A percentile compares a stretch with the other conserved stretches of the same genome.
phyloP scores from a whole-genome alignment of 179 eudicot genomes.

The Nepenthes alata region DNA sequence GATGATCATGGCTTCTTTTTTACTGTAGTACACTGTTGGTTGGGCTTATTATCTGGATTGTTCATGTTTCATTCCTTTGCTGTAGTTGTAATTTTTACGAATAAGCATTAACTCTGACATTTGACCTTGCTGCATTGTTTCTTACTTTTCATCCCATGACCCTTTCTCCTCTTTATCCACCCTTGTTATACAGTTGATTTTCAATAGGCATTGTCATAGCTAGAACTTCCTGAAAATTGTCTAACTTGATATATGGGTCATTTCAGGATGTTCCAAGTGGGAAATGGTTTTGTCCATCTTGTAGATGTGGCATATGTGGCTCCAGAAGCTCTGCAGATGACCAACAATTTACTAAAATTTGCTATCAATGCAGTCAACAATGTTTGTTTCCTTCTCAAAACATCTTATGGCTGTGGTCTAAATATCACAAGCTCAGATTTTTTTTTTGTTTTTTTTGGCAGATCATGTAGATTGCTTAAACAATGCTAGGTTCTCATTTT shows the following conservation, averaged over 20 bases:
- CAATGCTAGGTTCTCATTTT: constrained; percentile 14
- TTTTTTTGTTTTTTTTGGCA: constrained; percentile 7
- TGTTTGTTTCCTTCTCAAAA: constrained; percentile 19
- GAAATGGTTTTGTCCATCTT: constrained; percentile 31
- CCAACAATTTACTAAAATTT: constrained; percentile 19
- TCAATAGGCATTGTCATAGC: no score
- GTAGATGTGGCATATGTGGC: constrained; percentile 44
- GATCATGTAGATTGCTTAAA: constrained; percentile 35
- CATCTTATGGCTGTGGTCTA: constrained; percentile 1
- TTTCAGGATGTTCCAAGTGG: constrained; percentile 30
- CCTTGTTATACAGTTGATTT: no score
- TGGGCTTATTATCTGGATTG: no score
- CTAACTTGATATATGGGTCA: constrained; percentile 6
- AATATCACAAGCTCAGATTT: constrained; percentile 2
- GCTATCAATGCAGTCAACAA: constrained; percentile 40
- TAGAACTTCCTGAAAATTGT: no score
- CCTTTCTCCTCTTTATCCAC: no score
- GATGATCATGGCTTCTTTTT: no score
- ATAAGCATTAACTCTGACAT: no score
- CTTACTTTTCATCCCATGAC: no score
- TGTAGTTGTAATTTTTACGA: no score
- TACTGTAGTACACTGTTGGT: no score
- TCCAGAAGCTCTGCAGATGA: constrained; percentile 14
- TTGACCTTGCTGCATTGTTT: no score
- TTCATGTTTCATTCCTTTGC: no score